Conservation (phyloP, 768 basidiomycete genomes). For the Tylopilus sp. region DNA sequence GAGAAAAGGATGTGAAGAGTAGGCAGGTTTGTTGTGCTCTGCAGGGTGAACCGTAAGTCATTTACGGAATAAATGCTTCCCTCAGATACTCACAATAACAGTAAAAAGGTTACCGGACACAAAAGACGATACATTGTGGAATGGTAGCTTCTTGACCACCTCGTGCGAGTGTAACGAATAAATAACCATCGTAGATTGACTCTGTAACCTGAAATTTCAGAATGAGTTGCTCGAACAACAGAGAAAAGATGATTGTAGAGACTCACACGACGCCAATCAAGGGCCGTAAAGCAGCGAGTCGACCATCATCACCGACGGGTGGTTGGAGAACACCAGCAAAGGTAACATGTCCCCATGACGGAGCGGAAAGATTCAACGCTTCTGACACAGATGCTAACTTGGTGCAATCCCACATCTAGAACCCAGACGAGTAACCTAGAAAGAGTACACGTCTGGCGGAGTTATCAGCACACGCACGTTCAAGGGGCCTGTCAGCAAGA, state of each 20-base stretch:
- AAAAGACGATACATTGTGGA: slow-evolving; percentile 44
- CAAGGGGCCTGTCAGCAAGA: not conserved
- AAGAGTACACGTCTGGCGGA: slow-evolving; percentile 44
- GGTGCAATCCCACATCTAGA: slow-evolving; percentile 64
- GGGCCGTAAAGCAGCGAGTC: slow-evolving; percentile 30
- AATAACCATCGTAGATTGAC: slow-evolving; percentile 33
- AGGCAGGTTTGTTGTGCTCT: slow-evolving; percentile 59
- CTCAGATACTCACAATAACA: slow-evolving; percentile 48
- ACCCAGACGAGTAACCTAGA: slow-evolving; percentile 48
- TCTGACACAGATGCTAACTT: slow-evolving; percentile 50
- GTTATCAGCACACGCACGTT: slow-evolving; percentile 4
- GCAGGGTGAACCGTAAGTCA: slow-evolving; percentile 2
- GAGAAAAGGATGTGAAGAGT: slow-evolving; percentile 57
- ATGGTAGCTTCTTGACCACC: slow-evolving; percentile 45
- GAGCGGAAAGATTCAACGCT: slow-evolving; percentile 46
- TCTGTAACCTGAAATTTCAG: slow-evolving; percentile 23
- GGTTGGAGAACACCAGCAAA: slow-evolving; percentile 43
- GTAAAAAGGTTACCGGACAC: slow-evolving; percentile 47
- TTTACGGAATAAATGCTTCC: not conserved
- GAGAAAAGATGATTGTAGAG: not conserved
- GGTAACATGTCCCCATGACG: slow-evolving; percentile 33
- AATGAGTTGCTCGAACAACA: slow-evolving; percentile 1
- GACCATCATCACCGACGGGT: slow-evolving; percentile 27
- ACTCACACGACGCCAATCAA: slow-evolving; percentile 37
- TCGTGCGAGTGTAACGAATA: slow-evolving; percentile 50